Base-by-base conservation (phyloP, 1,284 basidiomycete genomes). In the Earliella scabrosa region DNA sequence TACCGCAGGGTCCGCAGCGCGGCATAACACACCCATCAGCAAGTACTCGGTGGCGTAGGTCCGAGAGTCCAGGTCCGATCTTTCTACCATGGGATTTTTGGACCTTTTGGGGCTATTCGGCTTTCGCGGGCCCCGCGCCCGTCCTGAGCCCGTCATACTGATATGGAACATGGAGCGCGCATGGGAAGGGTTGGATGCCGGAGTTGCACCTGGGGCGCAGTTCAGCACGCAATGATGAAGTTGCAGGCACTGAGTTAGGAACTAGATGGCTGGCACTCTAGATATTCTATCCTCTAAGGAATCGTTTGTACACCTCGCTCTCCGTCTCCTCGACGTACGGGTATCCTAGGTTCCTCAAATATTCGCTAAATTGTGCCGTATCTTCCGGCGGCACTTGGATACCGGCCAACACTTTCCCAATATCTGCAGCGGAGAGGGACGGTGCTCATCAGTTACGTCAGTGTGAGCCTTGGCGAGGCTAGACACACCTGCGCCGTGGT, bases 261-360 rank as follows among this genome's bases (percentile, higher is more conserved):
- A 38, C 29, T 31, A 31, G 29, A 31, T 31, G 13, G 29, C 7
- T 31, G 6, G 7, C 4, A 49, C 20, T 18, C 6, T 16, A 3
- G 3, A 36, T 23, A 11, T 16, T 47, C 65, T 62, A 75, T 38
- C 70, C 69, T 50, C 74, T 70, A 24, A 93, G 76, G 72, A 91
- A 97, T 61, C 88, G 82, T 65, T 82, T 87, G 73, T 95, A 97
- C 4, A 97, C 88, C 21, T 83, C 81, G 67, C 97, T 99, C 38
- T 92, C 73, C 18, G 97, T 99, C 76, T 99, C 97, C 71, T 99
- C 97, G 13, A 94, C 88, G 71, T 88, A 97, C 0, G 85, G 80
- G 68, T 98, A 99, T 43, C 90, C 91, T 20, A 99, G 75, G 47
- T 88, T 84, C 39, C 83, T 72, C 55, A 98, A 75, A 72, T 93